Evolutionary conservation across 306 rosid species (phyloP), one percentile per base, ranked within the genome.

Genomic region (Quercus engelmannii): DNA sequence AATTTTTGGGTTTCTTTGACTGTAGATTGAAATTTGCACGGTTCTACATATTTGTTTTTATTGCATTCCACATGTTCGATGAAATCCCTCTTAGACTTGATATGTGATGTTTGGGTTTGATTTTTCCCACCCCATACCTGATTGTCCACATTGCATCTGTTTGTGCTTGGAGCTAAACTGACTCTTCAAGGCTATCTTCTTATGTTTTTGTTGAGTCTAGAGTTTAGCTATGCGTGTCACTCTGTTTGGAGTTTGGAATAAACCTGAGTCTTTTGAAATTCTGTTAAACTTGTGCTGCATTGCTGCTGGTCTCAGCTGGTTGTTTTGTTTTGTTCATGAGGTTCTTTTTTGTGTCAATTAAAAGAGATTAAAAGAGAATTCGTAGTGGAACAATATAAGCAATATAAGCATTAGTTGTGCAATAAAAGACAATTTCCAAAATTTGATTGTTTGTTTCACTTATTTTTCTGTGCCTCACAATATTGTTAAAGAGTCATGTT

Each of bases 121-220:
- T 21, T 21, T 21, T 21, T 21, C 23, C 23, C 23, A 21, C 23
- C 23, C 23, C 23, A 21, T 21, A 96, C 84, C 83, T 96, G 92
- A 96, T 96, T 49, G 83, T 67, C 25, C 91, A 93, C 92, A 90
- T 96, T 3, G 89, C 90, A 77, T 84, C 93, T 4, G 80, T 80
- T 4, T 1, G 20, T 70, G 86, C 85, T 79, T 74, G 80, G 65
- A 12, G 79, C 85, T 73, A 67, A 64, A 19, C 62, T 69, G 85
- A 76, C 57, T 59, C 64, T 35, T 43, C 25, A 56, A 79, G 80
- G 71, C 71, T 6, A 33, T 43, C 70, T 43, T 17, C 13, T 4
- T 46, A 65, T 51, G 31, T 67, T 80, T 86, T 76, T 78, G 71
- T 85, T 17, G 79, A 31, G 74, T 69, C 20, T 46, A 69, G 77